Percentiles rank a stretch among this genome's conserved stretches.
phyloP scores from a whole-genome alignment of 2,329 filamentous ascomycete genomes.

The Pseudogymnoascus sp. region DNA sequence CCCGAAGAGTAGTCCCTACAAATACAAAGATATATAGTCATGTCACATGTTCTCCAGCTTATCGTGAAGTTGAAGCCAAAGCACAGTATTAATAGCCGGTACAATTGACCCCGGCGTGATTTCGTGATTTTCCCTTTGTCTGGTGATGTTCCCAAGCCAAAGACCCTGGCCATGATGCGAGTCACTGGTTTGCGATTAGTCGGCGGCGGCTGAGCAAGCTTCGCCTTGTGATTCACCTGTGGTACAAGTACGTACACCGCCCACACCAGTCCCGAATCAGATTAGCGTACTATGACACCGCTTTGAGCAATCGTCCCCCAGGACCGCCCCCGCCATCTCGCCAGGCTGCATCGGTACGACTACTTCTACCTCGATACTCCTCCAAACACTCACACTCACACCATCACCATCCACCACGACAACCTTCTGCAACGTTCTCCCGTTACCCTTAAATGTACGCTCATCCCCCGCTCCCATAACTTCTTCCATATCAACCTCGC shows the following conservation, averaged over 20 bases:
- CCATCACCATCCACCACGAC: constrained; percentile 17
- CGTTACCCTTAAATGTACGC: not conserved
- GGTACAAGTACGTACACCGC: not conserved
- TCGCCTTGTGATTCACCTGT: constrained; percentile 5
- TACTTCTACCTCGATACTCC: constrained; percentile 6
- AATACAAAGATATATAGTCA: not conserved
- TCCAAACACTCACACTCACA: constrained; percentile 17
- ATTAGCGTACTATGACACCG: not conserved
- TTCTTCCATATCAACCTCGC: not conserved
- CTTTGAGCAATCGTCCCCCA: constrained; percentile 3
- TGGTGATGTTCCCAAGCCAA: constrained; percentile 1
- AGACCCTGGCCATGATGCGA: not conserved
- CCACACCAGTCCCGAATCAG: not conserved
- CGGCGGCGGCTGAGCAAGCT: constrained; percentile 5
- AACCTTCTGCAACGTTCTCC: constrained; percentile 12
- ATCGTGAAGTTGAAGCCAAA: not conserved
- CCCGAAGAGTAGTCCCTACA: not conserved
- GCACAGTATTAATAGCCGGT: not conserved
- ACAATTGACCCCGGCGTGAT: not conserved
- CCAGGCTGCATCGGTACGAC: constrained; percentile 9
- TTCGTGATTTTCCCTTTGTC: not conserved
- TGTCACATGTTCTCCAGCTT: not conserved
- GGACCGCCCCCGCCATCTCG: constrained; percentile 5
- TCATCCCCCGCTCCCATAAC: not conserved
- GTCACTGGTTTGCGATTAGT: constrained; percentile 4